Base-by-base conservation (phyloP, 495 filamentous ascomycete genomes). In the Rusavskia elegans region DNA sequence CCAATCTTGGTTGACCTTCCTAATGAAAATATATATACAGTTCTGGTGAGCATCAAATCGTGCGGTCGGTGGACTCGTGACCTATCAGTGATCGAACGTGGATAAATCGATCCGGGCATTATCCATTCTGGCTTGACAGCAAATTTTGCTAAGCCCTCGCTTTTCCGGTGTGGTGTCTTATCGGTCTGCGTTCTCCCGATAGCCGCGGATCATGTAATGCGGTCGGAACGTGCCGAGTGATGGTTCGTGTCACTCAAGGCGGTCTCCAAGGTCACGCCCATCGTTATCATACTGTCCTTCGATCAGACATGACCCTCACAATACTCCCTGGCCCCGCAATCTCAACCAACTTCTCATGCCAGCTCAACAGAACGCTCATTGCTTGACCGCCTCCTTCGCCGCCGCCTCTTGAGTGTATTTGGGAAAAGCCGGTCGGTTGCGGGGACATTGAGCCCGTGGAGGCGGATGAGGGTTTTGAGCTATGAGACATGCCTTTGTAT, bases 301-400 rank as follows among this genome's bases (percentile, higher is more conserved):
- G 82, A 72, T 96, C 89, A 23, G 85, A 87, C 88, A 96, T 94
- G 49, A 85, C 82, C 57, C 89, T 73, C 56, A 87, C 82, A 69
- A 96, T 90, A 65, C 83, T 82, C 17, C 89, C 89, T 58, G 84
- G 73, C 37, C 89, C 89, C 19, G 86, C 81, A 58, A 96, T 77
- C 59, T 95, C 89, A 2, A 95, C 87, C 44, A 93, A 71, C 75
- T 93, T 95, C 75, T 96, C 89, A 61, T 95, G 89, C 89, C 89
- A 96, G 63, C 84, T 93, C 57, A 96, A 68, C 61, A 96, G 62
- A 42, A 96, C 89, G 57, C 89, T 94, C 89, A 94, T 94, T 44
- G 82, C 84, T 58, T 86, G 79, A 45, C 87, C 85, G 57, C 84
- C 83, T 52, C 83, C 83, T 57, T 78, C 81, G 19, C 76, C 78